Base-by-base conservation (phyloP, 1,284 basidiomycete species). In the Leccinum fallax region DNA sequence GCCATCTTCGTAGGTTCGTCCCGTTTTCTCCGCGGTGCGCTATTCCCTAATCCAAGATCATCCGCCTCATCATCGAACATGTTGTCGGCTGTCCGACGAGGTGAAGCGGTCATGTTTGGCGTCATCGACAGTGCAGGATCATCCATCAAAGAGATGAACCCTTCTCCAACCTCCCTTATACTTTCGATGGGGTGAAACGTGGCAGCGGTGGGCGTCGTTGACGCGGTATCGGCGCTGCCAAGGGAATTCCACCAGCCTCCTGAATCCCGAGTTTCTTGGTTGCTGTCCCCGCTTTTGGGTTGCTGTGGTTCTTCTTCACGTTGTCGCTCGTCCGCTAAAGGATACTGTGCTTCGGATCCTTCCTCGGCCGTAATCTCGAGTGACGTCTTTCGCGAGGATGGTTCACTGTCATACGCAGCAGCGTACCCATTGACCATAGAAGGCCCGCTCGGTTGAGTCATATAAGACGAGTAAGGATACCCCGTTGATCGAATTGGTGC, bases 31-130 rank as follows among this genome's bases (percentile, higher is more conserved):
- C 77, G 83, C 57, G 68, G 73, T 34, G 82, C 80, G 3, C 78
- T 79, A 72, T 98, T 99, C 11, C 96, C 94, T 62, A 99, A 83
- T 2, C 97, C 97, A 43, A 98, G 83, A 69, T 98, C 94, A 57
- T 96, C 94, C 5, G 90, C 88, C 19, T 92, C 92, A 4, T 92
- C 88, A 4, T 87, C 86, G 32, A 84, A 77, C 21, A 38, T 24
- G 26, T 74, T 75, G 55, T 71, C 64, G 52, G 69, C 66, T 30
- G 71, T 53, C 65, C 67, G 58, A 70, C 36, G 32, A 66, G 67
- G 43, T 68, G 68, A 57, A 69, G 66, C 16, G 4, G 57, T 61
- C n/a, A 53, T 56, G 6, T 70, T 74, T 6, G 85, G 76, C 1
- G 77, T 76, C 30, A 78, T 74, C 28, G 80, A 77, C 43, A 84